Percentiles rank a stretch among this genome's conserved stretches.
These are phyloP conservation scores for Tuber aestivum DNA, from an alignment of 495 filamentous ascomycete species.

Conservation along the genomic window DNA sequence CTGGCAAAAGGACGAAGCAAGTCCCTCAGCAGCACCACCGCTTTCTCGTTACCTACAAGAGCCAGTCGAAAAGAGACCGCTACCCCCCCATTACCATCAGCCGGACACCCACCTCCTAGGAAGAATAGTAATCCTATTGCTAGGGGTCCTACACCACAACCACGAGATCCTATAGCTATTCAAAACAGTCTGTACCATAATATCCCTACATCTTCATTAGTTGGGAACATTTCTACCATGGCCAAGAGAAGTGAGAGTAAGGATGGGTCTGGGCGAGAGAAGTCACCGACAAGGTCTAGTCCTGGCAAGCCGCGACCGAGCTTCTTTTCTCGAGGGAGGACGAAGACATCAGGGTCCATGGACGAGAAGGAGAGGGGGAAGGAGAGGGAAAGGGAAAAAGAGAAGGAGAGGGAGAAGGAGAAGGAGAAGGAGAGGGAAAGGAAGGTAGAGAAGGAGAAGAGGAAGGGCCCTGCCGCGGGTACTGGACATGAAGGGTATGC, in stretches of 20 bases:
- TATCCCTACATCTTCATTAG: slow-evolving; percentile 8
- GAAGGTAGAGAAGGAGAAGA: slow-evolving; percentile 51
- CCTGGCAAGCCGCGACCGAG: slow-evolving; percentile 32
- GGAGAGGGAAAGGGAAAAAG: slow-evolving; percentile 23
- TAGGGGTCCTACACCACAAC: slow-evolving; percentile 31
- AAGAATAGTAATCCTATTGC: slow-evolving; percentile 32
- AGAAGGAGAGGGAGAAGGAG: not conserved
- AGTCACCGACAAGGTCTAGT: slow-evolving; percentile 33
- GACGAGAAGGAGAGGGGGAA: slow-evolving; percentile 20
- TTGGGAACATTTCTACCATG: slow-evolving; percentile 16
- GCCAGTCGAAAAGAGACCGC: slow-evolving; percentile 29
- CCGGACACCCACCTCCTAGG: slow-evolving; percentile 27
- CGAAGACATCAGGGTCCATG: slow-evolving; percentile 12
- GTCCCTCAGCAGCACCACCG: slow-evolving; percentile 34
- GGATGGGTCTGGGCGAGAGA: slow-evolving; percentile 23
- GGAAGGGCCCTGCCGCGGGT: slow-evolving; percentile 83
- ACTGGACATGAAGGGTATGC: slow-evolving; percentile 97
- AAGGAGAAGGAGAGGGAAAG: slow-evolving; percentile 36
- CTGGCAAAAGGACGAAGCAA: slow-evolving; percentile 38
- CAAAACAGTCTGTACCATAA: slow-evolving; percentile 32
- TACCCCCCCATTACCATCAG: slow-evolving; percentile 34
- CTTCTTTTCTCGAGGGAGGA: slow-evolving; percentile 32
- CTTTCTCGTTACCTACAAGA: slow-evolving; percentile 29
- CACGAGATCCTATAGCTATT: slow-evolving; percentile 27
- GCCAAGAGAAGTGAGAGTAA: slow-evolving; percentile 19